These are phyloP conservation scores for Quercus variabilis DNA, from an alignment of 306 rosid species.

Conservation along the genomic window DNA sequence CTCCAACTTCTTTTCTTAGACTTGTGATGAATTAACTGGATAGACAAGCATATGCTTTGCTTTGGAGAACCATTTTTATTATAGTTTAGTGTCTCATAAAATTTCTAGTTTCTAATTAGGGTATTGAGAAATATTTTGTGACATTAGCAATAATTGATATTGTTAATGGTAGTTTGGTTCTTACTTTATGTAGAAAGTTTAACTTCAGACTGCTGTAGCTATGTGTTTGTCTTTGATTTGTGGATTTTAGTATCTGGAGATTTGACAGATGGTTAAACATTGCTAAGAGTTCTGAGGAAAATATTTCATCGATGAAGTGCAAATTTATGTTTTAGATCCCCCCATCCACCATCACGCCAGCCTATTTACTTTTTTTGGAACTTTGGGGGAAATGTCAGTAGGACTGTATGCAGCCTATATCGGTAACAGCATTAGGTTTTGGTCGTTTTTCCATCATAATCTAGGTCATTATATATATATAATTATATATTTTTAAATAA, in stretches of 20 bases:
- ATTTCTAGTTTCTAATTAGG: neutral
- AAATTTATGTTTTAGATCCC: neutral
- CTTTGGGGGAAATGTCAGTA: neutral
- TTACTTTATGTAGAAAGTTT: neutral
- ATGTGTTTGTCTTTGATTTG: slow-evolving; percentile 3
- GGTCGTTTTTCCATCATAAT: neutral
- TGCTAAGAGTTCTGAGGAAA: neutral
- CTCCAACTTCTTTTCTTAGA: neutral
- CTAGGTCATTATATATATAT: neutral
- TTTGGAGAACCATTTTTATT: neutral
- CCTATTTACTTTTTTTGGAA: neutral
- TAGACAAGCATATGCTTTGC: neutral
- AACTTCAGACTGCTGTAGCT: neutral
- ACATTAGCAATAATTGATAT: slow-evolving; percentile 1
- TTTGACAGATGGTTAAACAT: neutral
- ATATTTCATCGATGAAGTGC: slow-evolving; percentile 9
- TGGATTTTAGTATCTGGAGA: neutral
- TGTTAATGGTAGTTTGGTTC: neutral
- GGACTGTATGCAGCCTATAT: neutral
- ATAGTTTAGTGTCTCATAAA: neutral
- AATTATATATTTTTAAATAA: neutral
- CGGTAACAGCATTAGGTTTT: neutral
- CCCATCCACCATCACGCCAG: neutral
- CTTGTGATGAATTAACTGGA: neutral
- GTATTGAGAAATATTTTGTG: neutral